phyloP scores from a whole-genome alignment of 768 basidiomycete species.

The Panus rudis region DNA sequence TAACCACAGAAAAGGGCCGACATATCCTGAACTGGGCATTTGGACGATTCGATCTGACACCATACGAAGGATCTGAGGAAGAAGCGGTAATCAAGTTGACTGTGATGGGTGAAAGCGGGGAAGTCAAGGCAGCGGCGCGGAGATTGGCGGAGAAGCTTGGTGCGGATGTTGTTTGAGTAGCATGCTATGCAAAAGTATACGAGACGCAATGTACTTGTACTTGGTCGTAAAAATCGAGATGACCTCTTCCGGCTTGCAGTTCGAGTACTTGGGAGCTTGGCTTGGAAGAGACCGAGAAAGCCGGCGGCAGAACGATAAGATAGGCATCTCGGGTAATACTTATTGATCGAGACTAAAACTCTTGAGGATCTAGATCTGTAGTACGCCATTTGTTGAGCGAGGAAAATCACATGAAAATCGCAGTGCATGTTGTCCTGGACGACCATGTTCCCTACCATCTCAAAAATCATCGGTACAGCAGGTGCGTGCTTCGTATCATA shows the following conservation, averaged over 20 bases:
- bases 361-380: conserved; percentile 9
- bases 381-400: not conserved
- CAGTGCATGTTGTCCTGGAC: conserved; percentile 12
- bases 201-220: too few species aligned
- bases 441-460: conserved; percentile 24
- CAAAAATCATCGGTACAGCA: conserved; percentile 11
- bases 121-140: conserved; percentile 53
- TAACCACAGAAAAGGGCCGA: conserved; percentile 40
- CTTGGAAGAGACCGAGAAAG: too few species aligned
- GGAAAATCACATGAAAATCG: conserved; percentile 18
- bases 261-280: too few species aligned
- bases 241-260: too few species aligned
- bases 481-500: too few species aligned
- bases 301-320: too few species aligned
- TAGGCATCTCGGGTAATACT: too few species aligned
- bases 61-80: conserved; percentile 24
- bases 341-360: too few species aligned
- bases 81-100: conserved; percentile 49
- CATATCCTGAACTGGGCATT: conserved; percentile 92
- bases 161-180: conserved; percentile 25
- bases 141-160: conserved; percentile 45
- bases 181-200: not conserved
- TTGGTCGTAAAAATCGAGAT: too few species aligned
- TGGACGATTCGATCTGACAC: conserved; percentile 68
- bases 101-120: conserved; percentile 89